A percentile compares a stretch with the other conserved stretches of the same genome.
These are phyloP conservation scores for Setaria italica DNA, from an alignment of 202 grass and related monocot species.

Conservation along the genomic window DNA sequence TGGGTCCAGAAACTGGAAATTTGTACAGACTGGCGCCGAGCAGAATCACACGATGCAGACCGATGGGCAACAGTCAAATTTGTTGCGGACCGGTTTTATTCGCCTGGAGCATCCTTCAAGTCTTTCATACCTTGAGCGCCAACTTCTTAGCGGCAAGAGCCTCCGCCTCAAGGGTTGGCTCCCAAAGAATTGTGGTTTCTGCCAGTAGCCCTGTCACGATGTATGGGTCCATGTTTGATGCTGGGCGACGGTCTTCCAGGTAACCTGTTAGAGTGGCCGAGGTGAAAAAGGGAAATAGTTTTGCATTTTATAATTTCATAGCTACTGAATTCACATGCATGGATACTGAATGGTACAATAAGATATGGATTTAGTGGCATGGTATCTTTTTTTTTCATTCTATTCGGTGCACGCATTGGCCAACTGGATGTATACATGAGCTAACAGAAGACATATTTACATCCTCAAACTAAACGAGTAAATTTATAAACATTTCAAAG, in stretches of 20 bases:
- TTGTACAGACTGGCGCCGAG: constrained; percentile 45
- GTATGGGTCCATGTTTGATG: constrained; percentile 99
- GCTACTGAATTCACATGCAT: constrained; percentile 3
- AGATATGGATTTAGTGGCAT: not conserved
- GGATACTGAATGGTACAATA: not conserved
- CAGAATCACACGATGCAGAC: constrained; percentile 19
- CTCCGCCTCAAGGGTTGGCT: constrained; percentile 84
- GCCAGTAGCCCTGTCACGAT: constrained; percentile 85
- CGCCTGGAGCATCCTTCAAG: not conserved
- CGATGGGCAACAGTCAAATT: constrained; percentile 2
- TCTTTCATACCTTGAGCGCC: constrained; percentile 74
- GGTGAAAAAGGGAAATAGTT: not conserved
- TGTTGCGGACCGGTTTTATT: constrained; percentile 45
- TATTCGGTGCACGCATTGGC: not conserved
- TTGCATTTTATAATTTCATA: constrained; percentile 11
- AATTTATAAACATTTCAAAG: not conserved
- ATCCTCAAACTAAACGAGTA: not conserved
- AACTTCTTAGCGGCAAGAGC: constrained; percentile 87
- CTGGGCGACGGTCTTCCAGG: constrained; percentile 91
- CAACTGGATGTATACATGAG: not conserved
- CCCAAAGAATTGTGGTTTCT: constrained; percentile 84
- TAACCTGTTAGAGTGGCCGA: constrained; percentile 59
- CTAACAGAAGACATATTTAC: not conserved
- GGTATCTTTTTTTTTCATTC: constrained; percentile 17
- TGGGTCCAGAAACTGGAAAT: constrained; percentile 35